These are phyloP conservation scores for Botrytis porri DNA, from an alignment of 2,329 filamentous ascomycete species.

Conservation along the genomic window DNA sequence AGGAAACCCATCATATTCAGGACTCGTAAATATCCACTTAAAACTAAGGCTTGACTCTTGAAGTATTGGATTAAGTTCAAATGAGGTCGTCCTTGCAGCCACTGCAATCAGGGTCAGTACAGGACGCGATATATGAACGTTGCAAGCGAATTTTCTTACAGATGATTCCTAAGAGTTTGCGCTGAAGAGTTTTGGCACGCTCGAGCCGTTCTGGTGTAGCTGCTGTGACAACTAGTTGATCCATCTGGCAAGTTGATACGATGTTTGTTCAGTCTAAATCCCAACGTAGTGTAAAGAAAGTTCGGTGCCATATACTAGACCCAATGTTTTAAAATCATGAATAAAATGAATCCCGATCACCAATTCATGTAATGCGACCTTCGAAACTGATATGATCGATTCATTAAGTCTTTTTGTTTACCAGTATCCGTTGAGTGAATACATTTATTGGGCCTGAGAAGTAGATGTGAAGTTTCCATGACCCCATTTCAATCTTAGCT, in stretches of 20 bases:
- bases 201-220: background rate
- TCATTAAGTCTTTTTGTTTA: too few relatives aligned
- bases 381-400: too few relatives aligned
- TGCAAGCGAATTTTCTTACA: background rate
- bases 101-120: background rate
- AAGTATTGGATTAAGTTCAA: background rate
- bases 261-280: background rate
- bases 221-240: background rate
- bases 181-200: background rate
- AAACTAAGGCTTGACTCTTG: background rate
- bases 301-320: background rate
- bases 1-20: background rate
- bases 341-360: too few relatives aligned
- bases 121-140: background rate
- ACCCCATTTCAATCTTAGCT: too few relatives aligned
- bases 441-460: too few relatives aligned
- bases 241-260: background rate
- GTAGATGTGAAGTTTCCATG: too few relatives aligned
- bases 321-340: too few relatives aligned
- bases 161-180: background rate
- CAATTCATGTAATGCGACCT: too few relatives aligned
- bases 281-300: background rate
- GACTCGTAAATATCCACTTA: background rate
- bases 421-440: too few relatives aligned
- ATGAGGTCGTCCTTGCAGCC: background rate